Percentiles rank a stretch among this genome's conserved stretches.
phyloP scores from a whole-genome alignment of 2,329 filamentous ascomycete genomes.

The Aspergillus quadricinctus region DNA sequence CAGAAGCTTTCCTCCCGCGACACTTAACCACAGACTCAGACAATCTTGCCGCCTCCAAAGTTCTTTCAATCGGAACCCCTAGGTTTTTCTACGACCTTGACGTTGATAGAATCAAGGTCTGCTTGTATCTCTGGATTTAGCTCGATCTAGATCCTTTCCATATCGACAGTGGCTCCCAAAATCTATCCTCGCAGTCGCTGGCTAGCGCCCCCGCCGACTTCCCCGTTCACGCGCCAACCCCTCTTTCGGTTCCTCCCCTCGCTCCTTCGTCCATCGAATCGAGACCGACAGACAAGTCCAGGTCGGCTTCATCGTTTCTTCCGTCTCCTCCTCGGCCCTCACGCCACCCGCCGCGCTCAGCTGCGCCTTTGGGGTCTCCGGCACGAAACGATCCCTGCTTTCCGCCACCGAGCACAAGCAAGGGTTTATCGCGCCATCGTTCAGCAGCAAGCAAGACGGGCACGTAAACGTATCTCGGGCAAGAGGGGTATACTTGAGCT shows the following conservation, averaged over 20 bases:
- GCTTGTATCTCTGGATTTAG: not conserved
- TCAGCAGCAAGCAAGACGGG: constrained; percentile 55
- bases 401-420: constrained; percentile 68
- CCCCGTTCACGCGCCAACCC: constrained; percentile 12
- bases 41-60: not conserved
- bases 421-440: constrained; percentile 72
- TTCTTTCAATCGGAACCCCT: not conserved
- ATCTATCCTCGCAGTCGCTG: constrained; percentile 15
- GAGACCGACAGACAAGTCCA: constrained; percentile 11
- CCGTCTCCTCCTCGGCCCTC: constrained; percentile 60
- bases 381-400: constrained; percentile 67
- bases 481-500: constrained; percentile 20
- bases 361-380: constrained; percentile 66
- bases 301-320: constrained; percentile 49
- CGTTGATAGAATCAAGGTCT: not conserved
- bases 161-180: constrained; percentile 25
- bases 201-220: constrained; percentile 15
- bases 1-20: no score
- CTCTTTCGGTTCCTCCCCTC: constrained; percentile 11
- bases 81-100: not conserved
- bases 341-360: constrained; percentile 58
- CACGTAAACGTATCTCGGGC: constrained; percentile 39
- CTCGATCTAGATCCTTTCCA: not conserved
- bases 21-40: no score
- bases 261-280: constrained; percentile 11